Percentiles rank a stretch among this genome's conserved stretches.
These are phyloP conservation scores for Rosa hybrid DNA, from an alignment of 331 rosid genomes.

Conservation along the genomic window DNA sequence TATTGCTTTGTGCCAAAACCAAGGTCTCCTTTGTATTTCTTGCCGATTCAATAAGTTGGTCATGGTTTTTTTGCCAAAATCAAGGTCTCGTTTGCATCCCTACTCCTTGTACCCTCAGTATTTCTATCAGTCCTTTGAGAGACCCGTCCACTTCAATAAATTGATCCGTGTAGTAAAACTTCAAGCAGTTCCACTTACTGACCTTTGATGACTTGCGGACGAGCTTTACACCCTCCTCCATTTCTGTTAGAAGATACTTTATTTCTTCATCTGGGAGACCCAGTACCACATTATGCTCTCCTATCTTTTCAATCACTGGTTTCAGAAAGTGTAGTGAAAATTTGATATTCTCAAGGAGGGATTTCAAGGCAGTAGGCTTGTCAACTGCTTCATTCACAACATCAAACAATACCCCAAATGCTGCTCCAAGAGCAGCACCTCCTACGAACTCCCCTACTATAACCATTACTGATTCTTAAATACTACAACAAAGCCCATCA, in stretches of 20 bases:
- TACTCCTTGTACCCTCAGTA: not conserved
- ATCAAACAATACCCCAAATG: not conserved
- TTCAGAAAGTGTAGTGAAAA: not conserved
- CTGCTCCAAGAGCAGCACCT: not conserved
- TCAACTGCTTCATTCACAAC: not conserved
- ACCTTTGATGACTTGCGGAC: not conserved
- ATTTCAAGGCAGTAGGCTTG: not conserved
- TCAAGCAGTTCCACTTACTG: not conserved
- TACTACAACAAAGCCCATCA: not conserved
- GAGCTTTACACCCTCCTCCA: not conserved
- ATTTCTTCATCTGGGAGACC: constrained; percentile 2
- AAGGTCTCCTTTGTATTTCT: not conserved
- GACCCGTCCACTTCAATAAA: not conserved
- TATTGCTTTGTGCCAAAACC: no score
- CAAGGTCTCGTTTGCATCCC: not conserved
- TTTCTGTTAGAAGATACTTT: not conserved
- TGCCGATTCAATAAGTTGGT: not conserved
- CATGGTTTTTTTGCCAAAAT: not conserved
- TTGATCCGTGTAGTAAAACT: not conserved
- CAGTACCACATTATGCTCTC: not conserved
- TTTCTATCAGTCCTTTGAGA: not conserved
- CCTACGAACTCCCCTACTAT: not conserved
- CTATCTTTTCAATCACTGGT: not conserved
- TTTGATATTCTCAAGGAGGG: not conserved
- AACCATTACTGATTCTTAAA: not conserved